A percentile compares a stretch with the other conserved stretches of the same genome.
Evolutionary conservation across 768 basidiomycete genomes (phyloP).

Genomic region (Auriscalpium microsporum): DNA sequence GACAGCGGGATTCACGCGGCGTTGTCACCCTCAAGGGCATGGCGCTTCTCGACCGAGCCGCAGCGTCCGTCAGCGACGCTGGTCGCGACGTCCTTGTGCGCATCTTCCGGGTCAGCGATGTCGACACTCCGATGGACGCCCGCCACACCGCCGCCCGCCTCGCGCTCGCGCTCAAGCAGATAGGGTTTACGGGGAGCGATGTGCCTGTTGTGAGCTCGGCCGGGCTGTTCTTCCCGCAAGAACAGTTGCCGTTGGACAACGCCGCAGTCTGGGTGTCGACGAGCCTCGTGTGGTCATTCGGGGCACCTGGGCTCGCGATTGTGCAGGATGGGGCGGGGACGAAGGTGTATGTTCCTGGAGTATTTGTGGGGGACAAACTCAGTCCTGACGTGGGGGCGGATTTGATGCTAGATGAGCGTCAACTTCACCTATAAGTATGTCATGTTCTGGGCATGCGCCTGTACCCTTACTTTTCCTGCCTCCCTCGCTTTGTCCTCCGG

Average conservation of each 20-base stretch:
- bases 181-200: background rate
- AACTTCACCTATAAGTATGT: too few relatives aligned
- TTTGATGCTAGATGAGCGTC: too few relatives aligned
- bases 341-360: background rate
- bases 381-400: too few relatives aligned
- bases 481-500: too few relatives aligned
- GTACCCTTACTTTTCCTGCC: too few relatives aligned
- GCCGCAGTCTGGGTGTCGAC: background rate
- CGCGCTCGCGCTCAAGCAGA: background rate
- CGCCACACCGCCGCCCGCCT: background rate
- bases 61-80: too few relatives aligned
- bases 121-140: background rate
- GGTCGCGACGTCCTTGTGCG: too few relatives aligned
- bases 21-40: background rate
- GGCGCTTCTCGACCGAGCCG: background rate
- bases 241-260: background rate
- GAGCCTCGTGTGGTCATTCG: background rate
- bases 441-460: too few relatives aligned
- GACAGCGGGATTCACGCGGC: background rate
- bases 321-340: background rate
- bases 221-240: slow-evolving; percentile 1
- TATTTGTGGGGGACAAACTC: background rate
- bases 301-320: background rate
- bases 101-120: too few relatives aligned
- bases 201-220: background rate